Conservation (phyloP, 805 yeast genomes). For the Wickerhamiella shivajii region DNA sequence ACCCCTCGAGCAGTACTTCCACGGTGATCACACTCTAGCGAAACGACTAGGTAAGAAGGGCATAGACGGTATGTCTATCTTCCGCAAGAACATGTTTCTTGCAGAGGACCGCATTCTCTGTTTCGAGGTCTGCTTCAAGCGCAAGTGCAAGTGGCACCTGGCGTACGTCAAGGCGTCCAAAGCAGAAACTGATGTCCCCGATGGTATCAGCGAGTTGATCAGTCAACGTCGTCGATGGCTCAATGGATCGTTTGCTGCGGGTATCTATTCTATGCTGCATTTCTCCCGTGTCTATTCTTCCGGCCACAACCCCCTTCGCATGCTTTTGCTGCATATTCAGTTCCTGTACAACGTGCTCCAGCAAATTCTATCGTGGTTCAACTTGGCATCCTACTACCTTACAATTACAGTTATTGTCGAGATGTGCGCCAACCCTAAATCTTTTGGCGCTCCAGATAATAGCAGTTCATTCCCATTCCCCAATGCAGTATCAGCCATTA, state of each 20-base stretch:
- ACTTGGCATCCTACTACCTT: slow-evolving; percentile 46
- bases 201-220: slow-evolving; percentile 44
- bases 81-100: slow-evolving; percentile 53
- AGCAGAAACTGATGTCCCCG: slow-evolving; percentile 61
- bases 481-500: slow-evolving; percentile 24
- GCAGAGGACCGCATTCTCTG: slow-evolving; percentile 59
- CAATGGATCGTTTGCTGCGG: slow-evolving; percentile 57
- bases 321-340: slow-evolving; percentile 39
- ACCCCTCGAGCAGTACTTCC: slow-evolving; percentile 51
- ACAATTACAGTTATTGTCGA: slow-evolving; percentile 47
- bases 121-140: slow-evolving; percentile 47
- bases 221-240: slow-evolving; percentile 56
- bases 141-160: slow-evolving; percentile 43
- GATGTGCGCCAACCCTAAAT: slow-evolving; percentile 28
- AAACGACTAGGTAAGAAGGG: slow-evolving; percentile 35
- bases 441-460: slow-evolving; percentile 31
- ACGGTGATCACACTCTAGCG: slow-evolving; percentile 44
- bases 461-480: slow-evolving; percentile 27
- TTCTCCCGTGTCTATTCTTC: slow-evolving; percentile 42
- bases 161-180: slow-evolving; percentile 47
- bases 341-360: slow-evolving; percentile 40
- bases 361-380: slow-evolving; percentile 47
- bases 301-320: slow-evolving; percentile 36
- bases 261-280: slow-evolving; percentile 38
- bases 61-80: slow-evolving; percentile 45